Base-by-base conservation (phyloP, 306 rosid genomes). In the Dryas alaskensis region DNA sequence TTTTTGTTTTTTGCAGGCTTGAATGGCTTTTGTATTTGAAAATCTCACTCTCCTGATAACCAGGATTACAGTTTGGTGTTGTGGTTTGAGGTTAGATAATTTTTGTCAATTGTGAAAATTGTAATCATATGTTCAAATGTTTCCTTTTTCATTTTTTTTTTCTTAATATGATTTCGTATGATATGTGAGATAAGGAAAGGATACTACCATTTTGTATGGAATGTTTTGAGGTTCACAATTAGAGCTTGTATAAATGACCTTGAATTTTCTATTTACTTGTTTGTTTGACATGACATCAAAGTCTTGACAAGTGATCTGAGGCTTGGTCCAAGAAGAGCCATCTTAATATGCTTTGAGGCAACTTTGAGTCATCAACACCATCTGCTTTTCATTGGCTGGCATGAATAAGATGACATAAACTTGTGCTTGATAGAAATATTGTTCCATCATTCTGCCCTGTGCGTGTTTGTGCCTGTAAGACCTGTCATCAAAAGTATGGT, bases 101-200 rank as follows among this genome's bases (percentile, higher is more conserved):
- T 63, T 49, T 51, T 62, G 46, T 3, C 51, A 60, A 25, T 60
- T 53, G 74, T 72, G 65, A 66, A 43, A 77, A 74, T 79, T 81
- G 90, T 81, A 80, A 76, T 74, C 66, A 59, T 81, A 73, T 77
- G 53, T 19, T 52, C 17, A 65, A 59, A 53, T 60, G 22, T 75
- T 68, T 50, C 13, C 60, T 39, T 65, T 49, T 68, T n/a, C 65
- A 0, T 48, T 14, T 12, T 7, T 4, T 44, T 4, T 67, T 67
- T 49, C 31, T 11, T 7, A 50, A 22, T 31, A 61, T 16, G 42
- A 53, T 66, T 10, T 70, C 57, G 55, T 12, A 27, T 58, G 51
- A 3, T 60, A 43, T 69, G n/a, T 76, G 65, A 61, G 83, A 42
- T 7, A 60, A 55, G 62, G 71, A 63, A 64, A 27, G 51, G 60